Evolutionary conservation across 176 grass and related monocot genomes (phyloP).

Genomic region (Eragrostis nindensis): DNA sequence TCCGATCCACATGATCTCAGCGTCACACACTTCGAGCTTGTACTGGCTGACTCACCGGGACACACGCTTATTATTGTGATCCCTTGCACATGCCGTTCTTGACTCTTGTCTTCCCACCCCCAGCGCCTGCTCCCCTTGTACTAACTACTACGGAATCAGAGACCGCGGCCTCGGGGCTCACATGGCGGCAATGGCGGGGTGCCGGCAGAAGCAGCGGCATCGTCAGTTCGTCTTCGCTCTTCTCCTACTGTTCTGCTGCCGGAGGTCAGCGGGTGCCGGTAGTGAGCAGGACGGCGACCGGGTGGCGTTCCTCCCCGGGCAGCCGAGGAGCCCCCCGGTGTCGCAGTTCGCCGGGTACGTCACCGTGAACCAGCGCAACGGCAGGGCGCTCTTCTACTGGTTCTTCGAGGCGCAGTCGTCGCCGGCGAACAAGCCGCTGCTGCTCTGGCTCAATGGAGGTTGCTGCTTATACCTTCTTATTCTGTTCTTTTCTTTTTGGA

Average conservation of each 20-base stretch:
- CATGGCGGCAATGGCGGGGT: conserved; percentile 42
- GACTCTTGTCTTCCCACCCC: background rate
- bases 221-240: background rate
- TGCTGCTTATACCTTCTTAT: background rate
- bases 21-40: conserved; percentile 23
- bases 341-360: conserved; percentile 63
- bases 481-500: background rate
- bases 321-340: conserved; percentile 44
- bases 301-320: conserved; percentile 49
- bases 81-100: conserved; percentile 26
- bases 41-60: background rate
- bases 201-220: background rate
- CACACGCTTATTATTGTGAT: no score
- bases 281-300: conserved; percentile 44
- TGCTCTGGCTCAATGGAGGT: conserved; percentile 98
- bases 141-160: no score
- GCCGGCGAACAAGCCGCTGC: conserved; percentile 62
- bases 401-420: conserved; percentile 80
- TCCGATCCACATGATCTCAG: conserved; percentile 42
- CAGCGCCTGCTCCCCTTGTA: background rate
- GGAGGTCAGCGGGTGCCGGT: background rate
- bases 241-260: background rate
- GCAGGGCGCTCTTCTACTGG: conserved; percentile 77
- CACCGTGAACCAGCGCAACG: conserved; percentile 48
- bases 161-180: background rate